Evolutionary conservation across 371 early-diverging fungal genomes (phyloP).

Genomic region (Mucor mucedo): DNA sequence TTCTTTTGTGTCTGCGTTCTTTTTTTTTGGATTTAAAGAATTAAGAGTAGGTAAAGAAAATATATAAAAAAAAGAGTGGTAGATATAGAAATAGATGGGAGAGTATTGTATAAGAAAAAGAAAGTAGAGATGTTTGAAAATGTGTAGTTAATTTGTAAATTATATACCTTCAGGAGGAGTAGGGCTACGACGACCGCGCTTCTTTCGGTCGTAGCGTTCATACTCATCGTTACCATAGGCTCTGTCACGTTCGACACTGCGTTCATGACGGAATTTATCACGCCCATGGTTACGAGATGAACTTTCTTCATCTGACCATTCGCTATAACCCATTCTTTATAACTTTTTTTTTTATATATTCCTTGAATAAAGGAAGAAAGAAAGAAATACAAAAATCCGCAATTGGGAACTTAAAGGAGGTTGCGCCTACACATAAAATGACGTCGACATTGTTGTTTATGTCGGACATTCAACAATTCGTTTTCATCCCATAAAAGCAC

Average conservation of each 20-base stretch:
- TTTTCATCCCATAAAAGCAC: too few relatives aligned
- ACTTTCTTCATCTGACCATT: constrained; percentile 62
- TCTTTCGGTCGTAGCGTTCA: constrained; percentile 52
- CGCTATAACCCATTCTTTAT: constrained; percentile 13
- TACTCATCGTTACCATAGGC: constrained; percentile 53
- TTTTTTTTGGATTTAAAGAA: constrained; percentile 6
- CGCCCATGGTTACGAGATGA: constrained; percentile 55
- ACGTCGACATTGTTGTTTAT: too few relatives aligned
- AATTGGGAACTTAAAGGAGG: constrained; percentile 7
- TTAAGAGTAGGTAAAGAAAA: constrained; percentile 5
- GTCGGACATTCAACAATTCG: too few relatives aligned
- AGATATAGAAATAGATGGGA: constrained; percentile 5
- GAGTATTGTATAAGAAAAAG: constrained; percentile 9
- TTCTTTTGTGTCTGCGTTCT: constrained; percentile 42
- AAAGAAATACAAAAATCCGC: background rate
- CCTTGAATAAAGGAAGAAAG: background rate
- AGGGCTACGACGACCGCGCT: constrained; percentile 47
- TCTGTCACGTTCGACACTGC: constrained; percentile 72
- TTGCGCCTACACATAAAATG: too few relatives aligned
- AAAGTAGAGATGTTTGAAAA: background rate
- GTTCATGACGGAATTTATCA: constrained; percentile 75
- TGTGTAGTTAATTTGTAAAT: constrained; percentile 1
- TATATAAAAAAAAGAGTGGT: constrained; percentile 1
- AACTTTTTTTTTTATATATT: background rate
- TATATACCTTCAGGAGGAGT: constrained; percentile 57